Conservation (phyloP, 768 basidiomycete genomes). For the Strobilomyces echinocephalus region DNA sequence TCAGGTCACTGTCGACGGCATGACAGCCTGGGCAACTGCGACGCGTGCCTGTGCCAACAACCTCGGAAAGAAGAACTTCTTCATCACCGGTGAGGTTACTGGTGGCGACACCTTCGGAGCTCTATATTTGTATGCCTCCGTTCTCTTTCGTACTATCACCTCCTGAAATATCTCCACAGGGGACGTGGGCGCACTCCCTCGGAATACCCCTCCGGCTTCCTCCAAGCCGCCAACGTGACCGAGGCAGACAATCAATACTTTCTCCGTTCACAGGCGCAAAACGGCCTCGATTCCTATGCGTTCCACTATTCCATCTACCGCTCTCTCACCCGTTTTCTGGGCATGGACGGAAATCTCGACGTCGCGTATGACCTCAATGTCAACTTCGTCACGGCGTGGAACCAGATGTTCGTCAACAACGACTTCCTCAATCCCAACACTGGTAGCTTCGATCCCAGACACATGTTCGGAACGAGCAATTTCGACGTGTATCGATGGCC, state of each 20-base stretch:
- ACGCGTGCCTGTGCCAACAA: constrained; percentile 70
- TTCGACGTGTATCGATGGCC: constrained; percentile 97
- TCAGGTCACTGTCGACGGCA: constrained; percentile 79
- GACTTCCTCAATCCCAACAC: constrained; percentile 76
- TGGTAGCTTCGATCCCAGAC: constrained; percentile 69
- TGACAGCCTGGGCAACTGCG: constrained; percentile 68
- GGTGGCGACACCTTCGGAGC: constrained; percentile 90
- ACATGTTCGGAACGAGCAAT: constrained; percentile 91
- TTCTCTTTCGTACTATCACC: background rate
- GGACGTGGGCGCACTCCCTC: constrained; percentile 85
- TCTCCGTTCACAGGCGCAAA: constrained; percentile 58
- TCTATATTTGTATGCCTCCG: constrained; percentile 64
- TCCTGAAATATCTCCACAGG: constrained; percentile 33
- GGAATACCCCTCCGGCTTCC: constrained; percentile 63
- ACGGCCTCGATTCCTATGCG: constrained; percentile 72
- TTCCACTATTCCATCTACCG: constrained; percentile 97
- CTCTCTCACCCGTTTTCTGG: constrained; percentile 77
- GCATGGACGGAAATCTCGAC: constrained; percentile 92
- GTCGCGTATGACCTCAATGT: constrained; percentile 81
- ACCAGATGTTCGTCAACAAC: constrained; percentile 83
- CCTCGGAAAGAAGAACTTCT: constrained; percentile 81
- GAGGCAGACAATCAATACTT: constrained; percentile 66
- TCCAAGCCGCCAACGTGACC: constrained; percentile 64
- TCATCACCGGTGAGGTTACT: constrained; percentile 90
- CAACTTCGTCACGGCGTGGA: constrained; percentile 90